Evolutionary conservation across 2,329 filamentous ascomycete species (phyloP).

Genomic region (Penicillium sp.): DNA sequence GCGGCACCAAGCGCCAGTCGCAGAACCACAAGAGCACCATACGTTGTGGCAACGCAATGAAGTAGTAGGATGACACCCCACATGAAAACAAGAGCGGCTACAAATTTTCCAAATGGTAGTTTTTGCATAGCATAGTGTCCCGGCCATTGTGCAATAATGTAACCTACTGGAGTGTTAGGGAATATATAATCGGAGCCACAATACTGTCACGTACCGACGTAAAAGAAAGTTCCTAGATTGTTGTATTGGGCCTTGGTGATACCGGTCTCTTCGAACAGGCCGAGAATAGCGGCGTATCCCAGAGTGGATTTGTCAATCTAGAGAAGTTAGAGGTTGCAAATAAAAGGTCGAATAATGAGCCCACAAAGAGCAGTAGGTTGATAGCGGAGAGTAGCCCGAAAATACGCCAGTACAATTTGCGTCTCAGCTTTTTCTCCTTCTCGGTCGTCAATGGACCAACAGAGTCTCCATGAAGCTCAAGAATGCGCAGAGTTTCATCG

Average conservation of each 20-base stretch:
- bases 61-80: conserved; percentile 43
- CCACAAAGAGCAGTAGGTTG: conserved; percentile 42
- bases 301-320: conserved; percentile 46
- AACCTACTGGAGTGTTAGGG: conserved; percentile 28
- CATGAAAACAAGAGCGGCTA: conserved; percentile 29
- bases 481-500: conserved; percentile 39
- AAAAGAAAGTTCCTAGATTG: conserved; percentile 46
- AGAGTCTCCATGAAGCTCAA: conserved; percentile 37
- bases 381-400: conserved; percentile 36
- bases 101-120: conserved; percentile 41
- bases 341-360: conserved; percentile 6
- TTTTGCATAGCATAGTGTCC: conserved; percentile 46
- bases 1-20: conserved; percentile 40
- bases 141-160: conserved; percentile 40
- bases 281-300: conserved; percentile 44
- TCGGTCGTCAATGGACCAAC: conserved; percentile 36
- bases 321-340: background rate
- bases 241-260: conserved; percentile 43
- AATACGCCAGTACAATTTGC: conserved; percentile 38
- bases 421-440: conserved; percentile 31
- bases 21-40: conserved; percentile 40
- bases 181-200: too few species aligned
- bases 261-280: conserved; percentile 44
- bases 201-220: conserved; percentile 34
- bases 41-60: conserved; percentile 36